Conservation (phyloP, 805 yeast genomes). For the Zygosaccharomyces bisporus region DNA sequence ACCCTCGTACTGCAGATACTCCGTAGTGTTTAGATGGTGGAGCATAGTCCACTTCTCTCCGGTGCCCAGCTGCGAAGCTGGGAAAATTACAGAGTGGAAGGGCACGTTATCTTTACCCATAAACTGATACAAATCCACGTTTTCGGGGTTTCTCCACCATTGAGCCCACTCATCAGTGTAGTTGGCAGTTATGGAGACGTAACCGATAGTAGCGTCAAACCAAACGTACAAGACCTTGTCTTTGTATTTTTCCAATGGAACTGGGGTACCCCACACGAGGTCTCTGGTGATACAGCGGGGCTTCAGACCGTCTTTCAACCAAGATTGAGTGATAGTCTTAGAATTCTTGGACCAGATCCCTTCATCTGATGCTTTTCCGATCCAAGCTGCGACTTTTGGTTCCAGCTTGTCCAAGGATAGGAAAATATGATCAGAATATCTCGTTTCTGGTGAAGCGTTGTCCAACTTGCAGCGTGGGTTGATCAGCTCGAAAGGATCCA, state of each 20-base stretch:
- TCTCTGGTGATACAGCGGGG: constrained; percentile 98
- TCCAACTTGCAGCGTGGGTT: constrained; percentile 96
- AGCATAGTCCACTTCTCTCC: constrained; percentile 84
- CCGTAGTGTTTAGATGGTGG: constrained; percentile 90
- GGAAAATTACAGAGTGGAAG: constrained; percentile 98
- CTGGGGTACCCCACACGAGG: constrained; percentile 97
- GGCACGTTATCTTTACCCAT: constrained; percentile 99
- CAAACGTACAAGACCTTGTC: constrained; percentile 95
- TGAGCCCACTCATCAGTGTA: constrained; percentile 74
- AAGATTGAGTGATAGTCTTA: constrained; percentile 79
- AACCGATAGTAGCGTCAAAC: constrained; percentile 99
- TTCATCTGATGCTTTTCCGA: constrained; percentile 56
- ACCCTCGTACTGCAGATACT: constrained; percentile 94
- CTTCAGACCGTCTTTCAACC: constrained; percentile 90
- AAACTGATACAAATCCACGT: constrained; percentile 87
- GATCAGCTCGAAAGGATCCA: constrained; percentile 89
- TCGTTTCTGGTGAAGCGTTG: constrained; percentile 72
- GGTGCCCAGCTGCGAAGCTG: constrained; percentile 88
- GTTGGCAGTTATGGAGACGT: constrained; percentile 92
- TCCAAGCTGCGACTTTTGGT: constrained; percentile 70
- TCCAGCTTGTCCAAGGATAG: constrained; percentile 81
- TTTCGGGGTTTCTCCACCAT: constrained; percentile 95
- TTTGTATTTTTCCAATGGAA: constrained; percentile 80
- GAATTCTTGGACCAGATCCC: constrained; percentile 94
- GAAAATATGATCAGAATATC: constrained; percentile 81